phyloP scores from a whole-genome alignment of 768 basidiomycete genomes.

The Lentinula raphanica region DNA sequence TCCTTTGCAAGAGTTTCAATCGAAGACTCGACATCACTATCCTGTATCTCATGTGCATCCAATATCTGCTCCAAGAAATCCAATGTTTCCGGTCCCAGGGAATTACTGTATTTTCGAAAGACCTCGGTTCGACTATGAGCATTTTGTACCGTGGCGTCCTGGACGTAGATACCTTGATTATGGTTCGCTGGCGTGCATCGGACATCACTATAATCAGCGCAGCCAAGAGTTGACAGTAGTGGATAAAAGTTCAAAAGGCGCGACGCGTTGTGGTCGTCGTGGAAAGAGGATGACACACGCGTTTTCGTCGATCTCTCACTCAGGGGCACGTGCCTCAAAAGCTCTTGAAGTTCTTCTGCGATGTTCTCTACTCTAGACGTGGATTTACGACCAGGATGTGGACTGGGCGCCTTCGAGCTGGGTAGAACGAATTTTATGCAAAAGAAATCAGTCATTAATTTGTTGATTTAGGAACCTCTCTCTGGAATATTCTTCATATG shows the following conservation, averaged over 20 bases:
- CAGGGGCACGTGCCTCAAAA: neutral
- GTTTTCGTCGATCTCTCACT: neutral
- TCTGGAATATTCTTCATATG: conserved; percentile 73
- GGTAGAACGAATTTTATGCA: conserved; percentile 32
- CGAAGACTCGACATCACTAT: conserved; percentile 66
- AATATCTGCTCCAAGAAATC: conserved; percentile 68
- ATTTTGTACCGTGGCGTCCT: neutral
- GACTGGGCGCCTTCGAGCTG: conserved; percentile 75
- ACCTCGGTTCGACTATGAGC: conserved; percentile 39
- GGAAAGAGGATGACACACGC: neutral
- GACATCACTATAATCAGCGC: conserved; percentile 28
- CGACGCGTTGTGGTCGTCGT: conserved; percentile 7
- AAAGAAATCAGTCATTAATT: conserved; percentile 6
- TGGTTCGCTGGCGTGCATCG: conserved; percentile 40
- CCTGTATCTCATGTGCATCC: conserved; percentile 62
- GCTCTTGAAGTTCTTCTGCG: neutral
- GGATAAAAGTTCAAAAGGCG: neutral
- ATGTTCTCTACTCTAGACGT: conserved; percentile 72
- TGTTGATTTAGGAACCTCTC: conserved; percentile 64
- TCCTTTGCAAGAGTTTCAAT: conserved; percentile 79
- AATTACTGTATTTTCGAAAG: conserved; percentile 85
- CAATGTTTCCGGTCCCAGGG: conserved; percentile 74
- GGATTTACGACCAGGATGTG: conserved; percentile 70
- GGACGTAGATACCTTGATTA: conserved; percentile 36
- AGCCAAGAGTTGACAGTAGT: conserved; percentile 2